Conservation (phyloP, 768 basidiomycete genomes). For the Phanerochaete sordida region DNA sequence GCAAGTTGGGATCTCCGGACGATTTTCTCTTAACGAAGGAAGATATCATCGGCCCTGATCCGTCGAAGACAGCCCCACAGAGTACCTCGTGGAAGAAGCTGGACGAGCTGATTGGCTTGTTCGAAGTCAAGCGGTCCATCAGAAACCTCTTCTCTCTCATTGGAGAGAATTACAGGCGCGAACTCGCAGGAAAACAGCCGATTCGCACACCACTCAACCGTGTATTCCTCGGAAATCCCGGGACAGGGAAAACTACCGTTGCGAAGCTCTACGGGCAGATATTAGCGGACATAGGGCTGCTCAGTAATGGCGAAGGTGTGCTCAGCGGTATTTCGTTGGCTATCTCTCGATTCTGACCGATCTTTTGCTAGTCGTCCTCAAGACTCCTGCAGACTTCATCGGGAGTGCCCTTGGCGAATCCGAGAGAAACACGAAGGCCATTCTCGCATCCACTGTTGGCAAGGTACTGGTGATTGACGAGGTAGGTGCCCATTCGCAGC, state of each 20-base stretch:
- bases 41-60: conserved; percentile 66
- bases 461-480: conserved; percentile 74
- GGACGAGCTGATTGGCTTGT: conserved; percentile 51
- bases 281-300: conserved; percentile 51
- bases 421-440: conserved; percentile 61
- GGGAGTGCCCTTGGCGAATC: conserved; percentile 56
- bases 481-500: conserved; percentile 30
- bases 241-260: conserved; percentile 71
- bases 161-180: conserved; percentile 54
- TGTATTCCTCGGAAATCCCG: conserved; percentile 64
- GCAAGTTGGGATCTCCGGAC: conserved; percentile 39
- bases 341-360: background rate
- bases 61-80: conserved; percentile 41
- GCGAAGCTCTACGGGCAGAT: conserved; percentile 65
- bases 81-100: conserved; percentile 51
- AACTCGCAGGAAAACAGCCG: conserved; percentile 52
- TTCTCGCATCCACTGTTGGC: conserved; percentile 53
- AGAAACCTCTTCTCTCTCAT: conserved; percentile 42
- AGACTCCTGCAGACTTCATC: conserved; percentile 70
- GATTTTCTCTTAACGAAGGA: conserved; percentile 50
- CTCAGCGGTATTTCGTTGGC: conserved; percentile 17
- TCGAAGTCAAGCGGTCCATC: conserved; percentile 53
- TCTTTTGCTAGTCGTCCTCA: conserved; percentile 49
- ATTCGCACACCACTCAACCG: conserved; percentile 57
- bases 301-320: conserved; percentile 68